A percentile compares a stretch with the other conserved stretches of the same genome.
Conservation (phyloP, 2,329 filamentous ascomycete species). For the Stenocarpella maydis region DNA sequence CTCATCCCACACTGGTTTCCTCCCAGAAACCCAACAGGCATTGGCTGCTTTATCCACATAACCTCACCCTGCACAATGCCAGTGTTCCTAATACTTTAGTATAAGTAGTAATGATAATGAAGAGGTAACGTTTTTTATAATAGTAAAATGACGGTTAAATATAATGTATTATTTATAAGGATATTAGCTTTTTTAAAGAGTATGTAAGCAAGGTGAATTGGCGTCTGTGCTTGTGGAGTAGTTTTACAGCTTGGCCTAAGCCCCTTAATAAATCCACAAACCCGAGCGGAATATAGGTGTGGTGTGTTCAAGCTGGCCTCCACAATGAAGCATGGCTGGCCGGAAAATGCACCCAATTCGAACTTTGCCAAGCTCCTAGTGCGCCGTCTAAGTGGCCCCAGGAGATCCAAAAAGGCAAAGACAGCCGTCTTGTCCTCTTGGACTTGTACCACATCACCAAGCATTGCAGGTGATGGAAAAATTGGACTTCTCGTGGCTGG, state of each 20-base stretch:
- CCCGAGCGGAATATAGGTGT: background rate
- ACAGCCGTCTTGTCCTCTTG: background rate
- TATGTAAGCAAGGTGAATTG: too few species aligned
- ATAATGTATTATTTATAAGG: too few species aligned
- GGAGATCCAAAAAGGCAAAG: background rate
- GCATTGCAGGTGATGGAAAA: background rate
- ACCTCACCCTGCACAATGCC: too few species aligned
- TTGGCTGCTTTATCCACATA: too few species aligned
- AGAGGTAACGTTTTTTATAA: too few species aligned
- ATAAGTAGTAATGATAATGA: too few species aligned
- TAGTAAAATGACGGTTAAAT: too few species aligned
- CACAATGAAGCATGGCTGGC: background rate
- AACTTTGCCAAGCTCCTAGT: background rate
- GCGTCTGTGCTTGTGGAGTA: too few species aligned
- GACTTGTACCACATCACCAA: background rate
- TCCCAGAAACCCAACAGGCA: too few species aligned
- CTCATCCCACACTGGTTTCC: too few species aligned
- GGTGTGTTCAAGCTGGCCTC: background rate
- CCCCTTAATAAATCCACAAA: background rate
- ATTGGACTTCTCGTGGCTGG: background rate
- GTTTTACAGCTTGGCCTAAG: background rate
- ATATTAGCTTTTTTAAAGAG: too few species aligned
- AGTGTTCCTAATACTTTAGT: too few species aligned
- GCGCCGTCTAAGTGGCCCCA: background rate
- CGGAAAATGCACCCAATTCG: background rate